Conservation (phyloP, 2,329 filamentous ascomycete species). For the Xylariaceae sp. region DNA sequence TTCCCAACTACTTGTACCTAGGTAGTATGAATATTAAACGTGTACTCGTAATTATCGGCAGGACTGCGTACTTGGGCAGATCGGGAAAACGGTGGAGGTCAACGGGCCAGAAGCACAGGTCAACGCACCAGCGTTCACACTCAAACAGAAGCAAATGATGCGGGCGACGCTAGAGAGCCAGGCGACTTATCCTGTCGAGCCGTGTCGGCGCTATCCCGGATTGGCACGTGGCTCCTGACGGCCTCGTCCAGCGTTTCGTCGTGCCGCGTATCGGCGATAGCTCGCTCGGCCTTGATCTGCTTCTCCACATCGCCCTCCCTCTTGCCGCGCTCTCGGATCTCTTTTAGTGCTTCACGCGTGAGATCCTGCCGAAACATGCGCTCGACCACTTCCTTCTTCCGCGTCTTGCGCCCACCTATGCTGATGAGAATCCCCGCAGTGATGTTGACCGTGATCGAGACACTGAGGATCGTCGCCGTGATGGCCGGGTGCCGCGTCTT, state of each 20-base stretch:
- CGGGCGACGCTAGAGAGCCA: not conserved
- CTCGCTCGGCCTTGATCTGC: constrained; percentile 26
- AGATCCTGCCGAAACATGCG: constrained; percentile 71
- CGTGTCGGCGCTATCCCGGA: constrained; percentile 17
- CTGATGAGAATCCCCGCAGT: constrained; percentile 70
- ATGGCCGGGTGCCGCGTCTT: constrained; percentile 62
- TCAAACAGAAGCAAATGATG: not conserved
- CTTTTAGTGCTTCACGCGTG: constrained; percentile 50
- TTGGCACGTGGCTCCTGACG: constrained; percentile 18
- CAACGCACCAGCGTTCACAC: not conserved
- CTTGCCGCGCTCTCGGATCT: constrained; percentile 45
- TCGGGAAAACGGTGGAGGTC: not conserved
- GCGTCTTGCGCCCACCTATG: constrained; percentile 67
- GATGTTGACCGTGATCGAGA: constrained; percentile 72
- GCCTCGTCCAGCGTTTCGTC: constrained; percentile 27
- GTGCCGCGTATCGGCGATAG: constrained; percentile 24
- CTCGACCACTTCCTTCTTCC: constrained; percentile 82
- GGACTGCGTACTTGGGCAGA: not conserved
- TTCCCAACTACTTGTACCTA: not conserved
- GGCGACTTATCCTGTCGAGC: not conserved
- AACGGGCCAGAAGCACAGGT: not conserved
- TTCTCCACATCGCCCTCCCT: constrained; percentile 31
- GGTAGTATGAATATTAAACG: not conserved
- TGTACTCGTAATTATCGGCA: not conserved
- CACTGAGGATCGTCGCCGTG: constrained; percentile 76